Evolutionary conservation across 352 stramenopile genomes (phyloP).

Genomic region (Globisporangium paddicum): DNA sequence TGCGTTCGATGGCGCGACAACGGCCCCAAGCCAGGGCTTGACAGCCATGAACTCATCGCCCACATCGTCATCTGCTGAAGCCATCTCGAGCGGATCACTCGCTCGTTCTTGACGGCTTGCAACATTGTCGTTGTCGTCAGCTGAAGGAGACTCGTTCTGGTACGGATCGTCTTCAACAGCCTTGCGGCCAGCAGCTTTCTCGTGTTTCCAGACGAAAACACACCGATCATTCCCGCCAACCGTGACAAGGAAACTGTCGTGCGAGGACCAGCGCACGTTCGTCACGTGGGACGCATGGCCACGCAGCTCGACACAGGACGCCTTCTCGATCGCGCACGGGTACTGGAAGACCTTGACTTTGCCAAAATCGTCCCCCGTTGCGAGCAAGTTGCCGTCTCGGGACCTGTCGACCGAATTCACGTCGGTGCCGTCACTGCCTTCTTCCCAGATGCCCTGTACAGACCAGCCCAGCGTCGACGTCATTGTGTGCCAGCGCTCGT

Average conservation of each 20-base stretch:
- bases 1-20: slow-evolving; percentile 61
- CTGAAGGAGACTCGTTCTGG: background rate
- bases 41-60: slow-evolving; percentile 91
- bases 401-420: slow-evolving; percentile 73
- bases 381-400: slow-evolving; percentile 56
- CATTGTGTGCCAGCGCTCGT: slow-evolving; percentile 89
- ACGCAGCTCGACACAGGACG: slow-evolving; percentile 43
- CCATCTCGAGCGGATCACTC: slow-evolving; percentile 27
- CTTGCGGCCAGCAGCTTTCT: slow-evolving; percentile 12
- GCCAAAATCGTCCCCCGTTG: slow-evolving; percentile 77
- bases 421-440: slow-evolving; percentile 71
- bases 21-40: slow-evolving; percentile 82
- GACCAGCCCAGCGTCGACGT: slow-evolving; percentile 86
- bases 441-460: slow-evolving; percentile 89
- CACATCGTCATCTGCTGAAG: slow-evolving; percentile 27
- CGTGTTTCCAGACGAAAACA: slow-evolving; percentile 69
- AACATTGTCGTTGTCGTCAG: background rate
- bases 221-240: slow-evolving; percentile 78
- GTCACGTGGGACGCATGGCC: slow-evolving; percentile 83
- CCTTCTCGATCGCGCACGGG: slow-evolving; percentile 58
- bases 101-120: slow-evolving; percentile 1
- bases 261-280: slow-evolving; percentile 57
- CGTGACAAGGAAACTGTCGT: slow-evolving; percentile 62
- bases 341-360: slow-evolving; percentile 89
- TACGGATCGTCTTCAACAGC: slow-evolving; percentile 3